Evolutionary conservation across 1,284 basidiomycete species (phyloP), one percentile per base, ranked within the genome.

Genomic region (Cystobasidiaceae sp.): DNA sequence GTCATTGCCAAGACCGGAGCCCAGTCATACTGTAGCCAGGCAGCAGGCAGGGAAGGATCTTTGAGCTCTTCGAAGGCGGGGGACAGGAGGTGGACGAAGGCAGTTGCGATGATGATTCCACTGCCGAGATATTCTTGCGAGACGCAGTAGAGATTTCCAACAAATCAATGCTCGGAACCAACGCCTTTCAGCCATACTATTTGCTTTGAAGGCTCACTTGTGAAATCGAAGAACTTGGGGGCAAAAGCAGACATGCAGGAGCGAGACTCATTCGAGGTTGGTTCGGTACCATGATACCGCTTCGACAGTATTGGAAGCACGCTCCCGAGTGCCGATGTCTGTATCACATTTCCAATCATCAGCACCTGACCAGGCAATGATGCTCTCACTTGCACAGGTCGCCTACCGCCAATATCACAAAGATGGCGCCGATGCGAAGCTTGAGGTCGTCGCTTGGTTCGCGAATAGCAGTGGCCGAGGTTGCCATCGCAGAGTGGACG

Each of bases 1-100:
- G 86, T 74, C 76, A 94, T 83, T 67, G 87, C 86, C 28, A 62
- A 55, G 21, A 59, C 67, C 8, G 50, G 17, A 25, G 67, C 88
- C 70, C 68, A 74, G 17, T 65, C 67, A 75, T 93, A 94, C 59
- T 80, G 78, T 6, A 74, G 73, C 92, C 92, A 94, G 41, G 76
- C 82, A 1, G 82, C 78, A 0, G 81, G 74, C n/a, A 96, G 79
- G 77, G 93, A 96, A 13, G 81, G 77, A 0, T 86, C 88, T 17
- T 79, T 77, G 6, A 97, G 81, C 56, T 83, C 88, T 15, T 85
- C 83, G 55, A 89, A 79, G 0, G 85, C 92, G 0, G 92, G 88
- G 4, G 83, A 79, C 7, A 96, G 80, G 0, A 73, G 69, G 50
- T 81, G 80, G 33, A 81, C 79, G 67, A 81, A 78, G 2, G 78